Evolutionary conservation across 2,329 filamentous ascomycete species (phyloP).

Genomic region (Dactylella cylindrospora): DNA sequence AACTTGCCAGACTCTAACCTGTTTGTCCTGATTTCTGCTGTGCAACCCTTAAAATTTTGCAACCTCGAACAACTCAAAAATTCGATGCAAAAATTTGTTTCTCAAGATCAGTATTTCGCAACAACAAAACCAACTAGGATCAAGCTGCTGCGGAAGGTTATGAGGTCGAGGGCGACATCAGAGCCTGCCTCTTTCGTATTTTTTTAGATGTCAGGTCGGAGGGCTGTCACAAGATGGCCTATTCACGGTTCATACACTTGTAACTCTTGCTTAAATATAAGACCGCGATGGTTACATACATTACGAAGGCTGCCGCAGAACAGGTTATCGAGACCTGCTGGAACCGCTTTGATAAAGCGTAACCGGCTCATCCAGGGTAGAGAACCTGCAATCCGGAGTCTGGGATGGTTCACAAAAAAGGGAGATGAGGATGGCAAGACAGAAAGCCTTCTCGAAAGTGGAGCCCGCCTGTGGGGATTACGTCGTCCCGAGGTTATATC

Average conservation of each 20-base stretch:
- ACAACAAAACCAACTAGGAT: too few relatives aligned
- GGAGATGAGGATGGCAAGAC: neutral
- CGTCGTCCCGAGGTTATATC: conserved; percentile 15
- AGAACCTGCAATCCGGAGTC: neutral
- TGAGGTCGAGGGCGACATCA: neutral
- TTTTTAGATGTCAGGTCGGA: conserved; percentile 34
- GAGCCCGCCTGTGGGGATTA: too few relatives aligned
- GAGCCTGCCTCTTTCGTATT: neutral
- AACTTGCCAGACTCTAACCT: too few relatives aligned
- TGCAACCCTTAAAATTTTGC: neutral
- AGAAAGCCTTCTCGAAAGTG: neutral
- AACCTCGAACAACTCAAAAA: neutral
- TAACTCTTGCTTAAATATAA: too few relatives aligned
- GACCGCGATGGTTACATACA: conserved; percentile 25
- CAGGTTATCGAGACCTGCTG: neutral
- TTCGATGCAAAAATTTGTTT: too few relatives aligned
- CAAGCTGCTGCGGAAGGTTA: too few relatives aligned
- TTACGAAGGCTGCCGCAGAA: neutral
- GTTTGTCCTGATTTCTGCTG: too few relatives aligned
- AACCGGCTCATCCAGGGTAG: too few relatives aligned
- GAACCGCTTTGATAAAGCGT: too few relatives aligned
- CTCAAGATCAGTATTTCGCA: too few relatives aligned
- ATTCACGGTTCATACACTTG: conserved; percentile 7
- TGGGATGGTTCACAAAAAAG: conserved; percentile 1
- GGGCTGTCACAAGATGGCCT: conserved; percentile 33